Conservation (phyloP, 208 protist genomes). For the Wallacemonas sp. region DNA sequence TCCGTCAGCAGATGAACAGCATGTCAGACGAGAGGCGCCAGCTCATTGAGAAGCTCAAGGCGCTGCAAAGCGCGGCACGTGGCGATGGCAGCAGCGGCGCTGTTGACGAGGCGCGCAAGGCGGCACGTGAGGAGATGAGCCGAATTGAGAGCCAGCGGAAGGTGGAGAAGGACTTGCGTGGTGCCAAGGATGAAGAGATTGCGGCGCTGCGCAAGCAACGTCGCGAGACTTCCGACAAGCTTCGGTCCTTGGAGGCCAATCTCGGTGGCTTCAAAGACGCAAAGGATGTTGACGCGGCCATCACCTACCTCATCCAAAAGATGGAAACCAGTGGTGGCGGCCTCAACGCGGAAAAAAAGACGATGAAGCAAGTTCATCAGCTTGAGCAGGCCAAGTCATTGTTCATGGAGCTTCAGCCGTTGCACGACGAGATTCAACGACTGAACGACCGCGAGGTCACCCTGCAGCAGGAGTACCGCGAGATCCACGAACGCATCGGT, state of each 20-base stretch:
- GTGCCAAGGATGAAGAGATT: constrained; percentile 62
- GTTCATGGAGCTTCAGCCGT: constrained; percentile 60
- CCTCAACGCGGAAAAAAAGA: constrained; percentile 50
- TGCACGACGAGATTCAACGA: constrained; percentile 61
- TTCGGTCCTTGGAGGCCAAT: constrained; percentile 46
- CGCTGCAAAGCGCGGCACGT: constrained; percentile 48
- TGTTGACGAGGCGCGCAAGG: constrained; percentile 35
- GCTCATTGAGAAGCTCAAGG: constrained; percentile 55
- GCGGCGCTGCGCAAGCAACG: constrained; percentile 49
- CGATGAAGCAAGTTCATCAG: constrained; percentile 42
- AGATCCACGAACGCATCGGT: constrained; percentile 74
- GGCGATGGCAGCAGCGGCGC: constrained; percentile 29
- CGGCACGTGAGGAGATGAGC: constrained; percentile 34
- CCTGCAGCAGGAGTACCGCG: constrained; percentile 71
- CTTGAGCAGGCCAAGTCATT: constrained; percentile 72
- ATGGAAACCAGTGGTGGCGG: constrained; percentile 83
- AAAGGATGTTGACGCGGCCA: constrained; percentile 73
- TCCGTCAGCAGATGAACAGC: constrained; percentile 34
- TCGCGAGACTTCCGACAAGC: constrained; percentile 41
- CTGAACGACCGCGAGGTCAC: constrained; percentile 58
- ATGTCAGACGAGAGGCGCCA: constrained; percentile 42
- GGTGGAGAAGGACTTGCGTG: constrained; percentile 42
- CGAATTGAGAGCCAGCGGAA: constrained; percentile 58
- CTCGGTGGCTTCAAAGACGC: constrained; percentile 62
- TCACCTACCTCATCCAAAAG: constrained; percentile 57